These are phyloP conservation scores for Penicillium olsonii DNA, from an alignment of 2,329 filamentous ascomycete genomes.

Conservation along the genomic window DNA sequence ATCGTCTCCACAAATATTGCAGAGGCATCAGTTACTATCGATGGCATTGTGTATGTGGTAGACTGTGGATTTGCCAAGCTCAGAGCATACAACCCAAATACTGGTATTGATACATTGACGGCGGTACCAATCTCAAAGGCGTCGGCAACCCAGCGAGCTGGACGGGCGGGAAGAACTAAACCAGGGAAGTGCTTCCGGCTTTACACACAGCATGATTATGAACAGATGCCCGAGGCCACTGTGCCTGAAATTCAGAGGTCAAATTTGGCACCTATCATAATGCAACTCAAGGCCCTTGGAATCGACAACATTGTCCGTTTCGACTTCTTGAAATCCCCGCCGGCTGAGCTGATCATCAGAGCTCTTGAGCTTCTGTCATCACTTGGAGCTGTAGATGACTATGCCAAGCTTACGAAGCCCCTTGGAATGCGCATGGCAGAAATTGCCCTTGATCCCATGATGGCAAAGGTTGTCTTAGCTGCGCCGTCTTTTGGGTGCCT, in stretches of 20 bases:
- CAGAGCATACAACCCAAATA: constrained; percentile 77
- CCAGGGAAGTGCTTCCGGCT: constrained; percentile 93
- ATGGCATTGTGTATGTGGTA: constrained; percentile 86
- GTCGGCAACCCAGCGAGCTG: constrained; percentile 86
- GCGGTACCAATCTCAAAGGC: constrained; percentile 83
- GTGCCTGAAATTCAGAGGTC: constrained; percentile 90
- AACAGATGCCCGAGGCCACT: constrained; percentile 68
- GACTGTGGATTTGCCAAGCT: constrained; percentile 92
- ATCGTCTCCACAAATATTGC: constrained; percentile 95
- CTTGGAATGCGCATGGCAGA: constrained; percentile 92
- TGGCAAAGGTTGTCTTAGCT: constrained; percentile 81
- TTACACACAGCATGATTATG: constrained; percentile 76
- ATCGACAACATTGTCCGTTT: constrained; percentile 94
- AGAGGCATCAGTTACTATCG: constrained; percentile 92
- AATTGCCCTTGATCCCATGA: constrained; percentile 91
- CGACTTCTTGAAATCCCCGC: constrained; percentile 82
- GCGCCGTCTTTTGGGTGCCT: constrained; percentile 75
- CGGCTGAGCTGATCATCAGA: constrained; percentile 78
- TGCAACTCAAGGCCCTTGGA: constrained; percentile 91
- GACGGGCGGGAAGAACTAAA: constrained; percentile 83
- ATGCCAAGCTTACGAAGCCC: constrained; percentile 85
- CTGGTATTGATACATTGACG: constrained; percentile 85
- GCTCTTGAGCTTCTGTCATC: constrained; percentile 87
- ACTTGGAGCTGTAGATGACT: constrained; percentile 81
- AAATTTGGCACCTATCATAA: constrained; percentile 81